Evolutionary conservation across 768 basidiomycete species (phyloP).

Genomic region (Tephrocybe sp.): DNA sequence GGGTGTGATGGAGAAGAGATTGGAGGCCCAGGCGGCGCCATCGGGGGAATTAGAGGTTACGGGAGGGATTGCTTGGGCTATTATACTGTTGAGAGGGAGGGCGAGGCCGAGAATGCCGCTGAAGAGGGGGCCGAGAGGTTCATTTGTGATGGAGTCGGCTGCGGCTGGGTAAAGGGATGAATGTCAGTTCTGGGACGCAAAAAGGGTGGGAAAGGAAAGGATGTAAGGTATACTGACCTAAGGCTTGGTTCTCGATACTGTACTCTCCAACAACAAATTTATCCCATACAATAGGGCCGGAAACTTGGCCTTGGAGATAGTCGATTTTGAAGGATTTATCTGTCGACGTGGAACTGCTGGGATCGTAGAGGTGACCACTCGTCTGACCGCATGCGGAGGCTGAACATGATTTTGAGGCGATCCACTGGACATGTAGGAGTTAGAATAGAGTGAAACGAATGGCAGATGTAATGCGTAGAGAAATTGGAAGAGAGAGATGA

Average conservation of each 20-base stretch:
- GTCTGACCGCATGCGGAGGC: constrained; percentile 50
- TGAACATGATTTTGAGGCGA: constrained; percentile 66
- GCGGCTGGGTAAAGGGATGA: constrained; percentile 46
- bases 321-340: constrained; percentile 44
- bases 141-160: constrained; percentile 49
- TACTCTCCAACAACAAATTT: constrained; percentile 63
- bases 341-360: constrained; percentile 45
- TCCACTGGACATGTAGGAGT: constrained; percentile 51
- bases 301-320: constrained; percentile 60
- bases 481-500: not conserved
- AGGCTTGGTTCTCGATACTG: constrained; percentile 60
- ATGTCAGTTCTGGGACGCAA: too few relatives aligned
- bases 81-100: constrained; percentile 70
- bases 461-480: not conserved
- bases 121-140: constrained; percentile 58
- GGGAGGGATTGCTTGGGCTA: constrained; percentile 51
- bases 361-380: constrained; percentile 54
- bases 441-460: not conserved
- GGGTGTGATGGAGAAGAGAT: constrained; percentile 70
- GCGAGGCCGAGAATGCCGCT: constrained; percentile 75
- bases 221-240: constrained; percentile 43
- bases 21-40: constrained; percentile 67
- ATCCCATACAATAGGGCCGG: constrained; percentile 74
- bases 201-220: not conserved
- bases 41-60: constrained; percentile 51